Base-by-base conservation (phyloP, 371 early-diverging fungal genomes). In the Mucor irregularis region DNA sequence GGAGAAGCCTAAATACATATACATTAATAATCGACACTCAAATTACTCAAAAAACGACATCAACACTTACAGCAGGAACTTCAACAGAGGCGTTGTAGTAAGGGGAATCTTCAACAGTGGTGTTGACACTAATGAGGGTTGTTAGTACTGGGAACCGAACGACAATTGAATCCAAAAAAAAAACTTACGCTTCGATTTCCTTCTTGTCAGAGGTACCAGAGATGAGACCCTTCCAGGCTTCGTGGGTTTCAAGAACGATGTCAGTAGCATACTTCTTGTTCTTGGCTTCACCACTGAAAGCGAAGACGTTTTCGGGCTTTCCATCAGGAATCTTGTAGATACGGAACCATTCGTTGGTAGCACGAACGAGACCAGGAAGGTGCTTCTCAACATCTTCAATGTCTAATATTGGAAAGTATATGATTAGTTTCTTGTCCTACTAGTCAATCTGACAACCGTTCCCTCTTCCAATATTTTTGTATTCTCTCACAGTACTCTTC, bases 321-420 rank as follows among this genome's bases (percentile, higher is more conserved):
- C 95, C 95, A 83, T 97, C 96, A 47, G 98, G 96, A 66, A 97
- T 89, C 81, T 98, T 97, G 91, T 98, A 97, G 74, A 93, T 88
- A 66, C 90, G 88, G 91, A 98, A 97, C 98, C 98, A 98, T 73
- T 94, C 92, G 66, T 89, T 87, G 37, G 96, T 94, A 57, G 91
- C 92, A 59, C 90, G 87, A 48, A 98, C 75, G 21, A 97, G 86
- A 49, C 96, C 97, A 30, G 97, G 97, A 59, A 91, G 82, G 69
- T 90, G 85, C 70, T 86, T 87, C 76, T 95, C 93, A 61, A 99
- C 91, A 76, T 99, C 98, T 69, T 93, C 92, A 61, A 96, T 87
- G 71, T 94, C 90, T 79, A 60, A 25, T 55, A 53, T 19, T 14
- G 6, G 6, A 4, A 17, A 38, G 19, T 3, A 4, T 2, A 17